Conservation (phyloP, 305 asterid species). For the Fraxinus nigra region DNA sequence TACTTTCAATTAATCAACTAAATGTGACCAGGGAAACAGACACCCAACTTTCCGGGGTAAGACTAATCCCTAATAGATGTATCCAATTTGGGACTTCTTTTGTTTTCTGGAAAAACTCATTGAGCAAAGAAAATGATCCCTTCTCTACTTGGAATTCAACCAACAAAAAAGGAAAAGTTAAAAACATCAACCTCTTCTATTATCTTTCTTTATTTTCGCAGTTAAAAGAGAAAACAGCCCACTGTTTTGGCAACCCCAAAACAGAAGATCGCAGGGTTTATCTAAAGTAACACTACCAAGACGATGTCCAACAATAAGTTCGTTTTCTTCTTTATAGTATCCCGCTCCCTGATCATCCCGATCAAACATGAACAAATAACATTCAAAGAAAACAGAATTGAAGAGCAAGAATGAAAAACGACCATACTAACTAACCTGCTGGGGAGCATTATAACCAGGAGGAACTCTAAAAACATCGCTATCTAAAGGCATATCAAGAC, state of each 20-base stretch:
- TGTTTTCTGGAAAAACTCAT: not conserved
- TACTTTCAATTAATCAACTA: not conserved
- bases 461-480: conserved; percentile 64
- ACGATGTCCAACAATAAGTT: not conserved
- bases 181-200: not conserved
- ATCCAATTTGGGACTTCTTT: not conserved
- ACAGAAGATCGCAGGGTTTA: not conserved
- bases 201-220: not conserved
- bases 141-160: not conserved
- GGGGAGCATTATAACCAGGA: conserved; percentile 72
- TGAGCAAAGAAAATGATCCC: not conserved
- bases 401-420: not conserved
- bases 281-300: not conserved
- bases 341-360: not conserved
- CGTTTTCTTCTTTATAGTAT: not conserved
- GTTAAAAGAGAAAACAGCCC: not conserved
- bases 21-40: not conserved
- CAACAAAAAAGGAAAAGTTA: not conserved
- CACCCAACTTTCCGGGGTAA: not conserved
- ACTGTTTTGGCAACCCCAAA: not conserved
- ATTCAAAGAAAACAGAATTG: not conserved
- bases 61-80: not conserved
- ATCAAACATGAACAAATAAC: not conserved
- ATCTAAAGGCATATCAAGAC: conserved; percentile 62
- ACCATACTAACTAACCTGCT: conserved; percentile 40